These are phyloP conservation scores for Sclerotinia minor DNA, from an alignment of 2,329 filamentous ascomycete species.

Conservation along the genomic window DNA sequence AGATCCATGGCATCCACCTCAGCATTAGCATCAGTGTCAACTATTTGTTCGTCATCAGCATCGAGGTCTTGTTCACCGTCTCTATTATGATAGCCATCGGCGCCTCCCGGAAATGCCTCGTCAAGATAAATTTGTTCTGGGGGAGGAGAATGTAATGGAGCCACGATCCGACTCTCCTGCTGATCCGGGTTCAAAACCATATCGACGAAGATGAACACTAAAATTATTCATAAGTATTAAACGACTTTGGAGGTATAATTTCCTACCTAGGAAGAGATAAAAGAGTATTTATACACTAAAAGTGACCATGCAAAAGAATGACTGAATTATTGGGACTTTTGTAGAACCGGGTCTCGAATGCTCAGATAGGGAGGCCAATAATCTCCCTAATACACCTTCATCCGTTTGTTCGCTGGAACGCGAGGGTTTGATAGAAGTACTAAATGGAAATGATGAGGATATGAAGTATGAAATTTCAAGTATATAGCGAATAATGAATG, in stretches of 20 bases:
- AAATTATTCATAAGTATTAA: background rate
- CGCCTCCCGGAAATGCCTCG: background rate
- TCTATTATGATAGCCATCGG: background rate
- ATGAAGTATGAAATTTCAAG: background rate
- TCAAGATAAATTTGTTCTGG: conserved; percentile 1
- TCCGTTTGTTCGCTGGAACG: background rate
- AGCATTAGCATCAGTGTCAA: background rate
- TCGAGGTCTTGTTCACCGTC: background rate
- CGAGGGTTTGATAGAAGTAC: too few relatives aligned
- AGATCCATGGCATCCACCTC: background rate
- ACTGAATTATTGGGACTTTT: background rate
- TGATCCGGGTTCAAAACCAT: conserved; percentile 20
- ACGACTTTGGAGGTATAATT: background rate
- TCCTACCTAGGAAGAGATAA: background rate
- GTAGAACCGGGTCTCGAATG: background rate
- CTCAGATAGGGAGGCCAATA: background rate
- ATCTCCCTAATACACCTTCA: background rate
- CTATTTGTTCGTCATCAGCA: background rate
- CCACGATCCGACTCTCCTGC: conserved; percentile 29
- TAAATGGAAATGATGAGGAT: background rate
- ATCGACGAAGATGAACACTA: background rate
- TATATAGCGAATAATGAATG: background rate
- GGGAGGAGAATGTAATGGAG: background rate
- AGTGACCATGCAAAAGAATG: background rate
- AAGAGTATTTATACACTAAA: background rate